Conservation (phyloP, 2,329 filamentous ascomycete genomes). For the Microdochium bolleyi region DNA sequence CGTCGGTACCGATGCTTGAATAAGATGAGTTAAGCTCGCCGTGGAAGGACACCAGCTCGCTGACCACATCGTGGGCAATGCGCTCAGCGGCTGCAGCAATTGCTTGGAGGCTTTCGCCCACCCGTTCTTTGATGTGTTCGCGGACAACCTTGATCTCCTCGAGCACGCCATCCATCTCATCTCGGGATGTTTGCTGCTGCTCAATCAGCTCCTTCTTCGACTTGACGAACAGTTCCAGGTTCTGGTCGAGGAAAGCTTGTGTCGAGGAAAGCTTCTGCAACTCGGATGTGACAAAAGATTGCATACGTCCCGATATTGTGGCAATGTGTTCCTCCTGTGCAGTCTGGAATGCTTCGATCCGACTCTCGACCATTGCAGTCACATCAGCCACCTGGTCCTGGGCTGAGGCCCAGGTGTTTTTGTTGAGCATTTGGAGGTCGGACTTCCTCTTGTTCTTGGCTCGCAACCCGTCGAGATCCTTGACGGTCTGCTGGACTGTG, state of each 20-base stretch:
- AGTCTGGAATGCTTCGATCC: conserved; percentile 62
- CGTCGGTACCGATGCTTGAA: conserved; percentile 72
- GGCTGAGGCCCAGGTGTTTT: conserved; percentile 68
- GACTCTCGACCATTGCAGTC: conserved; percentile 67
- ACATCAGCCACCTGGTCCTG: conserved; percentile 69
- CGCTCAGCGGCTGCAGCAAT: conserved; percentile 78
- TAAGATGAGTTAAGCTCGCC: conserved; percentile 79
- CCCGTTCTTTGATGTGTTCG: conserved; percentile 77
- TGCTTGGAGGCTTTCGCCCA: conserved; percentile 76
- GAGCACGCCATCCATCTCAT: conserved; percentile 84
- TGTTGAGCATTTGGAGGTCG: conserved; percentile 73
- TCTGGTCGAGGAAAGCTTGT: conserved; percentile 7
- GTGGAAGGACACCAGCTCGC: conserved; percentile 79
- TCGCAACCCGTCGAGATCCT: conserved; percentile 73
- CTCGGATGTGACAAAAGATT: conserved; percentile 68
- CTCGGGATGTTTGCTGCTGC: conserved; percentile 61
- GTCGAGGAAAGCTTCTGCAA: conserved; percentile 62
- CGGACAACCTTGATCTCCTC: conserved; percentile 88
- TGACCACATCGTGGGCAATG: conserved; percentile 83
- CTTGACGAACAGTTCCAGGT: conserved; percentile 10
- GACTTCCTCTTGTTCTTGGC: conserved; percentile 83
- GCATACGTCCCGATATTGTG: conserved; percentile 63
- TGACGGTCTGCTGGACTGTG: conserved; percentile 69
- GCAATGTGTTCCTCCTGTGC: conserved; percentile 67
- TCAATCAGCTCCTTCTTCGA: conserved; percentile 50